Evolutionary conservation across 306 rosid species (phyloP), one percentile per base, ranked within the genome.

Genomic region (Glycine latifolia): DNA sequence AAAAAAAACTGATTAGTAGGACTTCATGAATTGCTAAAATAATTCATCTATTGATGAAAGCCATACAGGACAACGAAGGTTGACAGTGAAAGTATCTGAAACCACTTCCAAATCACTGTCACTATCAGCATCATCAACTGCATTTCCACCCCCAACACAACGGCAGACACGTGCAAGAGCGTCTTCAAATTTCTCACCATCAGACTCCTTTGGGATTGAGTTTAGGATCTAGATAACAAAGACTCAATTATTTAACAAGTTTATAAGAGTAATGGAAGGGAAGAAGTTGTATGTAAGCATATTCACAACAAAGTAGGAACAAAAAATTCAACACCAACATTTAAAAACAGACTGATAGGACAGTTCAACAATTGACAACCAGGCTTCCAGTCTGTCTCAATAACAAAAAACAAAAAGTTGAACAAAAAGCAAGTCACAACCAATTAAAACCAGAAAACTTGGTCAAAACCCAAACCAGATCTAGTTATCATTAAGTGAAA

Each of bases 81-180:
- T 93, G 78, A 96, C 89, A 58, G 78, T 81, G 58, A 96, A 91
- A 53, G 88, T 87, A 76, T 96, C 99, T 70, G 99, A 92, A 87
- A 96, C 99, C 63, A 96, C 97, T 92, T 96, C 98, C 83, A 96
- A 79, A 81, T 96, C 99, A 87, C 98, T 96, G 85, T 96, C 99
- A 63, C 97, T 94, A 52, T 92, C 99, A 71, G 91, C 95, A 83
- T 89, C 89, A 86, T 93, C 98, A 67, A 81, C 85, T n/a, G 89
- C 85, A 79, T 88, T 89, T 77, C 99, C 97, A 17, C 99, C 97
- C 79, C 97, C 94, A 47, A 94, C 89, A 55, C 97, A 92, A 48
- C 99, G 98, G 74, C 93, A 83, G 52, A 96, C 97, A 3, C 99
- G 99, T n/a, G 95, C 94, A 88, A 96, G 94, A 63, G 99, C 98